Base-by-base conservation (phyloP, 495 filamentous ascomycete species). In the Neurospora africana region DNA sequence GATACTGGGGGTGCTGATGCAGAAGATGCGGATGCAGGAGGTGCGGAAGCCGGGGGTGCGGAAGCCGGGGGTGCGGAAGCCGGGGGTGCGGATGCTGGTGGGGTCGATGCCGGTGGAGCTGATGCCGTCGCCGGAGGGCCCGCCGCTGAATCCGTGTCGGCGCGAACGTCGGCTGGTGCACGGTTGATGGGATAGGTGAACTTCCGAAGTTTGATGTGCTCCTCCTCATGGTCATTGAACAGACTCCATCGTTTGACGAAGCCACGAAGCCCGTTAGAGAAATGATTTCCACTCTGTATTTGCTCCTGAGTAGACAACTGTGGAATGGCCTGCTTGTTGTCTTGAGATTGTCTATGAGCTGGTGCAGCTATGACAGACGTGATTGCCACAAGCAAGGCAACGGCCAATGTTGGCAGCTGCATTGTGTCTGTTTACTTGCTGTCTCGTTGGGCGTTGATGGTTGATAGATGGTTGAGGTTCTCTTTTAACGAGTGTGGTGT, bases 131-230 rank as follows among this genome's bases (percentile, higher is more conserved):
- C 53, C 3, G 53, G 53, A 17, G 53, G 53, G 13, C 13, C 53
- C 53, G 53, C 27, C 27, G 53, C 53, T 33, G 53, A 33, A 4
- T 61, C 53, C 2, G 53, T 61, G 13, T 61, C 53, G 23, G 53
- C 53, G 53, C 53, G 53, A 6, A 61, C 15, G 5, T 33, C 53
- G 27, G 53, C 53, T 9, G 53, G 53, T 30, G 27, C 27, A 65
- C 53, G 53, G 7, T 65, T 65, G 27, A 65, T 65, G 53, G 53
- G 53, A 65, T 65, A 65, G 11, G 53, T 65, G 6, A 65, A 65
- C 53, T 61, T 61, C 5, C 53, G 27, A 35, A 33, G 53, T 33
- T 33, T 65, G 53, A 65, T 65, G 15, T 8, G 53, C 53, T 65
- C 11, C 53, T 65, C 11, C 53, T 65, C 53, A 1, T 65, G 6